Conservation (phyloP, 1,284 basidiomycete genomes). For the Agroathelia rolfsii region DNA sequence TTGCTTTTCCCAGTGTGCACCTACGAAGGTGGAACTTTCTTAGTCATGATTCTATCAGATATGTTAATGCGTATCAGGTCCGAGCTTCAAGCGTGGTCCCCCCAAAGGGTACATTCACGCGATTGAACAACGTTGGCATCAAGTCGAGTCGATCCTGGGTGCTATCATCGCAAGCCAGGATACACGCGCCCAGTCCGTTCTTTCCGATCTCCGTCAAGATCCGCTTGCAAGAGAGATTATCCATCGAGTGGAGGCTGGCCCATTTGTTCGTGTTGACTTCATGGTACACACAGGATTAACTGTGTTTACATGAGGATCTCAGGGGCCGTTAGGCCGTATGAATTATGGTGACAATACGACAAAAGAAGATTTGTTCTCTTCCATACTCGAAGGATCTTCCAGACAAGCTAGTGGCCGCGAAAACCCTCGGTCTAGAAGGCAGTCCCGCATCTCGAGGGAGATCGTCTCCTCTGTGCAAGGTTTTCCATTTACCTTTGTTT, state of each 20-base stretch:
- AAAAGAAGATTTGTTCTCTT: slow-evolving; percentile 64
- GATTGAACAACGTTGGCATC: slow-evolving; percentile 82
- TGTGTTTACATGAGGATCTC: slow-evolving; percentile 4
- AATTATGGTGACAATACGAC: slow-evolving; percentile 40
- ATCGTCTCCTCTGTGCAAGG: slow-evolving; percentile 63
- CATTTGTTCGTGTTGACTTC: slow-evolving; percentile 40
- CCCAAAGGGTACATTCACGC: slow-evolving; percentile 87
- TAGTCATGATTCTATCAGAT: slow-evolving; percentile 2
- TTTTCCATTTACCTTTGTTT: slow-evolving; percentile 12
- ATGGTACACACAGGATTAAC: too few relatives aligned
- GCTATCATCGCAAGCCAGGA: slow-evolving; percentile 68
- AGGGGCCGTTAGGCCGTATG: slow-evolving; percentile 58
- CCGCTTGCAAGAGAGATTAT: slow-evolving; percentile 64
- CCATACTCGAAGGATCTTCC: slow-evolving; percentile 47
- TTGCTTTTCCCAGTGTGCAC: slow-evolving; percentile 48
- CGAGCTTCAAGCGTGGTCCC: slow-evolving; percentile 77
- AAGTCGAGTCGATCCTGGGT: slow-evolving; percentile 78
- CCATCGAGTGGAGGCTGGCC: slow-evolving; percentile 61
- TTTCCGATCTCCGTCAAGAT: slow-evolving; percentile 62
- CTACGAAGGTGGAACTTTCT: slow-evolving; percentile 48
- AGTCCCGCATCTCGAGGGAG: slow-evolving; percentile 66
- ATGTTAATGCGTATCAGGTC: slow-evolving; percentile 34
- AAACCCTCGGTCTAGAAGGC: slow-evolving; percentile 54
- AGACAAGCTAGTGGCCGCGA: slow-evolving; percentile 42
- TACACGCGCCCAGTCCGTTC: slow-evolving; percentile 55